A percentile compares a stretch with the other conserved stretches of the same genome.
Evolutionary conservation across 2,329 filamentous ascomycete species (phyloP).

Genomic region (Penicillium sp.): DNA sequence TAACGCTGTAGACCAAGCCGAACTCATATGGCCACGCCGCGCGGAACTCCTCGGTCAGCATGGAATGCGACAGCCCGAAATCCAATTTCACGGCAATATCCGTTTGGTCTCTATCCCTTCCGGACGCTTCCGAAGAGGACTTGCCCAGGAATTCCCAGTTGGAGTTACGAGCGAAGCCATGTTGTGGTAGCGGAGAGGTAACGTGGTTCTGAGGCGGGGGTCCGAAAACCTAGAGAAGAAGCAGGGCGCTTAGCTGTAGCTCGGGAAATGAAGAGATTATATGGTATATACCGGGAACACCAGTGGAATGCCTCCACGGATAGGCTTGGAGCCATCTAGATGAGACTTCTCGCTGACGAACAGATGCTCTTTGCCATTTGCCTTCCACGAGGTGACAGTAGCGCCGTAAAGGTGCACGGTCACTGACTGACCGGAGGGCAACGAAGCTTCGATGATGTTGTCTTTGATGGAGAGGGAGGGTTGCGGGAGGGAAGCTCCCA

Average conservation of each 20-base stretch:
- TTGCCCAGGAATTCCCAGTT: constrained; percentile 82
- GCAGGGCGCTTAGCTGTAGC: constrained; percentile 18
- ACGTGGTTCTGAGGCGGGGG: constrained; percentile 71
- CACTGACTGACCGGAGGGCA: constrained; percentile 83
- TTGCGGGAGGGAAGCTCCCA: constrained; percentile 71
- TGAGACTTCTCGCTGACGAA: constrained; percentile 79
- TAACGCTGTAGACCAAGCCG: constrained; percentile 89
- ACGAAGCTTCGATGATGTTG: constrained; percentile 71
- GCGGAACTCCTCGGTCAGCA: constrained; percentile 66
- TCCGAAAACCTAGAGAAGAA: constrained; percentile 68
- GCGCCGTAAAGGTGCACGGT: constrained; percentile 87
- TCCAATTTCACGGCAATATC: constrained; percentile 85
- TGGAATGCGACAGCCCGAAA: constrained; percentile 79
- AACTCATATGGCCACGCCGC: constrained; percentile 84
- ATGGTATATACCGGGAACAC: constrained; percentile 77
- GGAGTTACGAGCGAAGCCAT: constrained; percentile 88
- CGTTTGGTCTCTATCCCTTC: constrained; percentile 38
- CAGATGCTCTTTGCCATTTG: constrained; percentile 74
- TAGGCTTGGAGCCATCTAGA: constrained; percentile 83
- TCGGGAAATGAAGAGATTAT: neutral
- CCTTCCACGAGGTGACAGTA: constrained; percentile 91
- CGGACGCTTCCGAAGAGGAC: constrained; percentile 41
- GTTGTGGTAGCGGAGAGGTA: constrained; percentile 80
- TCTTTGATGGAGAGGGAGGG: constrained; percentile 74
- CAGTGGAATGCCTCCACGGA: constrained; percentile 86